These are phyloP conservation scores for Dothideomycetidae sp. DNA, from an alignment of 2,329 filamentous ascomycete genomes.

Conservation along the genomic window DNA sequence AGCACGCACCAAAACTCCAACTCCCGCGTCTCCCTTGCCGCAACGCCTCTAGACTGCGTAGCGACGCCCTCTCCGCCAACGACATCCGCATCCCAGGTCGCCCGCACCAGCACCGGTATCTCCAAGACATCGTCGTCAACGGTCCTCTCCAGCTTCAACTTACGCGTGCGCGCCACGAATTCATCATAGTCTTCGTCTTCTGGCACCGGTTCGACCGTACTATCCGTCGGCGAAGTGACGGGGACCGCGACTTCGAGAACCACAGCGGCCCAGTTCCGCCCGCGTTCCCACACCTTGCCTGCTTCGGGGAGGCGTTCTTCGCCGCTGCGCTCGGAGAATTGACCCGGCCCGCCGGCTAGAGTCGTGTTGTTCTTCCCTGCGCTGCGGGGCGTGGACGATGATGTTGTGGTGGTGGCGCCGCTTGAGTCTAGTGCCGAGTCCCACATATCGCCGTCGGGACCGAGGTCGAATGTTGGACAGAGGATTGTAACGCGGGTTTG, in stretches of 20 bases:
- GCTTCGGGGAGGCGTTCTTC: conserved; percentile 56
- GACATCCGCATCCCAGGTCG: conserved; percentile 72
- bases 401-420: conserved; percentile 16
- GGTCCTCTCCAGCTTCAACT: conserved; percentile 32
- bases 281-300: conserved; percentile 91
- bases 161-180: conserved; percentile 20
- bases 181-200: conserved; percentile 13
- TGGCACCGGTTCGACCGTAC: conserved; percentile 4
- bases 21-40: conserved; percentile 65
- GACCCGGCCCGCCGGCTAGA: neutral
- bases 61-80: conserved; percentile 45
- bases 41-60: conserved; percentile 26
- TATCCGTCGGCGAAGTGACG: neutral
- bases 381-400: neutral
- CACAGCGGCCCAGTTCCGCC: conserved; percentile 88
- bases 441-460: conserved; percentile 85
- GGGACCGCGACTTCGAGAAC: conserved; percentile 65
- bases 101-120: conserved; percentile 83
- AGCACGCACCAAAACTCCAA: conserved; percentile 93
- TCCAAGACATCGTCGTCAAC: conserved; percentile 57
- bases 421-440: conserved; percentile 64
- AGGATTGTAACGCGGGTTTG: conserved; percentile 74
- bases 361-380: neutral
- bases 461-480: conserved; percentile 87
- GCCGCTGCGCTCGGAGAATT: conserved; percentile 13